phyloP scores from a whole-genome alignment of 116 monocot genomes.

The Papilionanthe hybrid region DNA sequence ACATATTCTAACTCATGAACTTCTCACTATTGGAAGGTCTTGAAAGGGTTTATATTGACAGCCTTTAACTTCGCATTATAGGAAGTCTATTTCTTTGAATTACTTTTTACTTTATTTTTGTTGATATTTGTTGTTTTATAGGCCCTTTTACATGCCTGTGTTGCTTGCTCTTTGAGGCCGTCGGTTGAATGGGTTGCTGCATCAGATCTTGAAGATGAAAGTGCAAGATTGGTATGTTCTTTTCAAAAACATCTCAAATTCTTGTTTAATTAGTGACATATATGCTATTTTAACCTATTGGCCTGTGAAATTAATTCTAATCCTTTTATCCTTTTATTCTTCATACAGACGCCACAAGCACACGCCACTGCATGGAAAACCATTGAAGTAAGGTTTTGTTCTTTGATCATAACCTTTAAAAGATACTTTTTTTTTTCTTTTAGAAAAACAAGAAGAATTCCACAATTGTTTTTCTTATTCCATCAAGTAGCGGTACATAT shows the following conservation, averaged over 20 bases:
- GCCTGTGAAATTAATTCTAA: neutral
- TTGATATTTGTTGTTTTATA: constrained; percentile 13
- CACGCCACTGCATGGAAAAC: constrained; percentile 60
- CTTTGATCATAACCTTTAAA: neutral
- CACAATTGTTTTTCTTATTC: too few relatives aligned
- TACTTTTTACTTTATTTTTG: neutral
- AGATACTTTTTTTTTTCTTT: neutral
- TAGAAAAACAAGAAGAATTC: too few relatives aligned
- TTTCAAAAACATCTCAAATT: neutral
- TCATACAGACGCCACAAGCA: constrained; percentile 49
- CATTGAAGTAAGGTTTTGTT: constrained; percentile 38
- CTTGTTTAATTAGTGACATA: neutral
- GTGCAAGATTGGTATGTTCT: constrained; percentile 35
- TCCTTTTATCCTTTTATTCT: constrained; percentile 20
- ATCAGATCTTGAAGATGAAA: constrained; percentile 78
- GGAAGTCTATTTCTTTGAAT: neutral
- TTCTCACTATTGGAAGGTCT: too few relatives aligned
- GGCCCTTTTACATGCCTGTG: constrained; percentile 77
- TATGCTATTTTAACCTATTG: neutral
- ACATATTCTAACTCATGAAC: too few relatives aligned
- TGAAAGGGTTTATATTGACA: too few relatives aligned
- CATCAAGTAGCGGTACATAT: too few relatives aligned
- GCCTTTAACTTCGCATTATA: too few relatives aligned
- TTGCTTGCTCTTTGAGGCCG: constrained; percentile 58
- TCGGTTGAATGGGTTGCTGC: constrained; percentile 74